Conservation (phyloP, 257 asterid genomes). For the Echium plantagineum region DNA sequence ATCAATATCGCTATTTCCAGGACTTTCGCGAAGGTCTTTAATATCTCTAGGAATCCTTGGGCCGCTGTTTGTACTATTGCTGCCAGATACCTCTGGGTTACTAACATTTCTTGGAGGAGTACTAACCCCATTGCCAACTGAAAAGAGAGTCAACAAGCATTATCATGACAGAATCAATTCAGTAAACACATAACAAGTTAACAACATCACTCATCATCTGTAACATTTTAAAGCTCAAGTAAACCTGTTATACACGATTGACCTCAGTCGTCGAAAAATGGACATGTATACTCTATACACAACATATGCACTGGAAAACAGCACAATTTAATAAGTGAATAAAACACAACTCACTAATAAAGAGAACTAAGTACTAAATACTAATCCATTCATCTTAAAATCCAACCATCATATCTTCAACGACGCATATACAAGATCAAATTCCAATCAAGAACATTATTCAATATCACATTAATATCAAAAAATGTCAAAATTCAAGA, state of each 20-base stretch:
- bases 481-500: not conserved
- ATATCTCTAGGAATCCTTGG: slow-evolving; percentile 7
- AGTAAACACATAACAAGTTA: not conserved
- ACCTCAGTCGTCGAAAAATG: too few species aligned
- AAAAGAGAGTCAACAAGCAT: not conserved
- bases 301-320: too few species aligned
- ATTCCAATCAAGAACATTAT: slow-evolving; percentile 1
- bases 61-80: slow-evolving; percentile 16
- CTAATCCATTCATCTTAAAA: too few species aligned
- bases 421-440: not conserved
- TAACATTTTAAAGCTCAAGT: not conserved
- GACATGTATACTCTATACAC: too few species aligned
- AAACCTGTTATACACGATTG: too few species aligned
- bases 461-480: not conserved
- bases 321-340: too few species aligned
- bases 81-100: not conserved
- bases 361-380: too few species aligned
- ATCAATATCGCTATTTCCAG: slow-evolving; percentile 19
- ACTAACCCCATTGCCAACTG: slow-evolving; percentile 1
- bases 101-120: not conserved
- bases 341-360: too few species aligned
- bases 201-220: not conserved
- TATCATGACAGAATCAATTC: not conserved
- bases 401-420: too few species aligned
- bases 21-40: not conserved